Conservation (phyloP, 768 basidiomycete genomes). For the Podaxis pistillaris region DNA sequence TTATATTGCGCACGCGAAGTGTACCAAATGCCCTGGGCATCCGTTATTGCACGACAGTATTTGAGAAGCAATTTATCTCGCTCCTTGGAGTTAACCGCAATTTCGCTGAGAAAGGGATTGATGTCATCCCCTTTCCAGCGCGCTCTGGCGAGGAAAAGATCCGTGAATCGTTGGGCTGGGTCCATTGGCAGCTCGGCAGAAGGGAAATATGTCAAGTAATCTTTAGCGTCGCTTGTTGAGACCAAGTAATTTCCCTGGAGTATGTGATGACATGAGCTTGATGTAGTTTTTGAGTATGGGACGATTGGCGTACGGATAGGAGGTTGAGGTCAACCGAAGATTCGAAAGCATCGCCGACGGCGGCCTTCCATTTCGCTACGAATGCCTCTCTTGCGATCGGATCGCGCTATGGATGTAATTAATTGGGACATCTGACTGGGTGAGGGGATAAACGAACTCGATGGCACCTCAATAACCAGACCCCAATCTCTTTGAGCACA, state of each 20-base stretch:
- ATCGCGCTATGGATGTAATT: conserved; percentile 43
- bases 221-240: conserved; percentile 34
- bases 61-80: conserved; percentile 86
- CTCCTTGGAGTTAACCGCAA: conserved; percentile 83
- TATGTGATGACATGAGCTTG: background rate
- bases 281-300: background rate
- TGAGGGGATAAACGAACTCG: conserved; percentile 36
- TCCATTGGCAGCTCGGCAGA: conserved; percentile 70
- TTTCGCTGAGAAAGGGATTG: conserved; percentile 74
- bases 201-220: conserved; percentile 69
- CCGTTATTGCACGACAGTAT: conserved; percentile 77
- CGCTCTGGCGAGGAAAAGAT: conserved; percentile 79
- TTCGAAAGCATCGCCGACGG: conserved; percentile 79
- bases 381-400: conserved; percentile 57
- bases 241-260: conserved; percentile 75
- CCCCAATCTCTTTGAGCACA: conserved; percentile 73
- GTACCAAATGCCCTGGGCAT: conserved; percentile 68
- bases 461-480: conserved; percentile 66
- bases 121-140: conserved; percentile 83
- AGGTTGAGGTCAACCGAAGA: conserved; percentile 56
- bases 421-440: background rate
- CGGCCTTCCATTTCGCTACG: conserved; percentile 62
- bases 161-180: conserved; percentile 78
- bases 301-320: conserved; percentile 55
- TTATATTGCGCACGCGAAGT: conserved; percentile 66